These are phyloP conservation scores for Ophiostoma populinum DNA, from an alignment of 2,329 filamentous ascomycete genomes.

Conservation along the genomic window DNA sequence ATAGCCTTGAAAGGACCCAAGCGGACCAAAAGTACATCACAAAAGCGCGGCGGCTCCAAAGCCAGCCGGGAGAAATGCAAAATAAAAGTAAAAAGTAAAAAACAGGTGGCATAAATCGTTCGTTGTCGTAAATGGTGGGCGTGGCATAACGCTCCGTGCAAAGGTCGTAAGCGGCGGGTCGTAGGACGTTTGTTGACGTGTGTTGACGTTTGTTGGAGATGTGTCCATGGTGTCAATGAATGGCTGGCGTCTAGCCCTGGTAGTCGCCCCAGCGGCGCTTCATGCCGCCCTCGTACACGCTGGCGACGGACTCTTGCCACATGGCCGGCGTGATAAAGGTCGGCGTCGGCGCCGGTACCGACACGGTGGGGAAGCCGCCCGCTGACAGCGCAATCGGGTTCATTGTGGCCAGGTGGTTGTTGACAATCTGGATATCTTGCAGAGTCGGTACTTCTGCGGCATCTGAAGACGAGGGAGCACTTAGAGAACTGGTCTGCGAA, in stretches of 20 bases:
- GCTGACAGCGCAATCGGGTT: conserved; percentile 28
- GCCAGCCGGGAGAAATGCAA: neutral
- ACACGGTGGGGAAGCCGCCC: conserved; percentile 30
- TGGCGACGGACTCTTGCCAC: conserved; percentile 58
- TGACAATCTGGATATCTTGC: conserved; percentile 33
- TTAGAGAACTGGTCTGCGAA: conserved; percentile 33
- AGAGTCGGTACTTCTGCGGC: conserved; percentile 35
- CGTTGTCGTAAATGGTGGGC: conserved; percentile 6
- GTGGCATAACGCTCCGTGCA: no score
- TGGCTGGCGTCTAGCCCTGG: neutral
- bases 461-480: conserved; percentile 33
- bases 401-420: conserved; percentile 25
- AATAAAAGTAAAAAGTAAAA: neutral
- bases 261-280: conserved; percentile 47
- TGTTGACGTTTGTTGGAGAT: no score
- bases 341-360: conserved; percentile 22
- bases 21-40: no score
- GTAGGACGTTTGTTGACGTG: no score
- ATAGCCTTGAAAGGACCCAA: no score
- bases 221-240: no score
- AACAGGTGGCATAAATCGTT: neutral
- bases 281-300: conserved; percentile 47
- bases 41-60: no score
- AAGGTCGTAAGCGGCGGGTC: neutral
- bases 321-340: conserved; percentile 52